These are phyloP conservation scores for Crassisporium funariophilum DNA, from an alignment of 768 basidiomycete species.

Conservation along the genomic window DNA sequence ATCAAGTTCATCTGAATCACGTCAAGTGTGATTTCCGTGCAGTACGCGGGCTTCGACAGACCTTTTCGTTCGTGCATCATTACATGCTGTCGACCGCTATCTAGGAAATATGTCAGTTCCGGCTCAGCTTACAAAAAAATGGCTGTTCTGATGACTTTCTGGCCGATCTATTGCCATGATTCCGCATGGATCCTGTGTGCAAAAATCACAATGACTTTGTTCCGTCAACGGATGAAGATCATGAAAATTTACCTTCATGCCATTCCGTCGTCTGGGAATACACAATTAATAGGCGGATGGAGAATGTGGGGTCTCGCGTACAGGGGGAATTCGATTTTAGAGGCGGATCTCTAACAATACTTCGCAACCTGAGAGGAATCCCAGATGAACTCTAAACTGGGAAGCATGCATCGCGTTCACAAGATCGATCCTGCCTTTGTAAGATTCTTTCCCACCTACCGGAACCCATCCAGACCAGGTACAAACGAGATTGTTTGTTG, in stretches of 20 bases:
- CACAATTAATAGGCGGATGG: slow-evolving; percentile 11
- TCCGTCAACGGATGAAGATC: slow-evolving; percentile 18
- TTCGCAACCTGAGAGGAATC: slow-evolving; percentile 20
- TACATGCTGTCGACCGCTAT: slow-evolving; percentile 9
- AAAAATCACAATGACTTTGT: slow-evolving; percentile 12
- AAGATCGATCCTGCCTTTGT: slow-evolving; percentile 27
- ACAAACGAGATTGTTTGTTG: slow-evolving; percentile 29
- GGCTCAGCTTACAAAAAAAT: too few species aligned
- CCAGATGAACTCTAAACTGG: slow-evolving; percentile 19
- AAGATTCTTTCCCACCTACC: slow-evolving; percentile 19
- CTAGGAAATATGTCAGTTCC: slow-evolving; percentile 4
- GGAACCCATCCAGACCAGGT: slow-evolving; percentile 30
- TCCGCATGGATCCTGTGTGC: slow-evolving; percentile 1
- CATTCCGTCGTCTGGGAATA: slow-evolving; percentile 7
- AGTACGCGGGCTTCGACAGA: slow-evolving; percentile 12
- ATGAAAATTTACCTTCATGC: slow-evolving; percentile 5
- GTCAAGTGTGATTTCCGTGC: slow-evolving; percentile 12
- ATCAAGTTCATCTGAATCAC: slow-evolving; percentile 16
- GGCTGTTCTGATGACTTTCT: too few species aligned
- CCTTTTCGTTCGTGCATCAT: slow-evolving; percentile 8
- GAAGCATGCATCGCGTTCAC: too few species aligned
- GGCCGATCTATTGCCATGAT: slow-evolving; percentile 11
- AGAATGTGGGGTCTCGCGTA: slow-evolving; percentile 8
- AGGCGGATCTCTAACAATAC: slow-evolving; percentile 7
- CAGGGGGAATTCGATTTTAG: slow-evolving; percentile 9